Evolutionary conservation across 2,329 filamentous ascomycete genomes (phyloP).

Genomic region (Nothophoma quercina): DNA sequence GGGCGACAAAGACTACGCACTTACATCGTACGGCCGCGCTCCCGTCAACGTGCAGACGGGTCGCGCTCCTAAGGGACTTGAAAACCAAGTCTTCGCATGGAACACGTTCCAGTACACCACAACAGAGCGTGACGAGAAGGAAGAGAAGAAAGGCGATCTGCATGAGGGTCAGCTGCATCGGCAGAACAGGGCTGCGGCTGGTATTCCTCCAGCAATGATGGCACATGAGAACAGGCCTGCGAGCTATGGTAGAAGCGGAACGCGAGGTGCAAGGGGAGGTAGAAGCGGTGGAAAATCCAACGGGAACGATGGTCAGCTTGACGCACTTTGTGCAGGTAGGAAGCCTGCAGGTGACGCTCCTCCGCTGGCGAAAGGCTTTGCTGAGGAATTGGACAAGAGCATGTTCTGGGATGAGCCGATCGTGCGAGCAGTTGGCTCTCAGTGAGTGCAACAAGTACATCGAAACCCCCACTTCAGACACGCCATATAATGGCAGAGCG

Average conservation of each 20-base stretch:
- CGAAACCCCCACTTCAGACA: no score
- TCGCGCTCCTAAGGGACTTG: slow-evolving; percentile 35
- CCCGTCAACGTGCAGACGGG: slow-evolving; percentile 31
- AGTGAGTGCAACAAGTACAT: no score
- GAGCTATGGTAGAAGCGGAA: slow-evolving; percentile 1
- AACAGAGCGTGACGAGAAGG: slow-evolving; percentile 32
- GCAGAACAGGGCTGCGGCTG: slow-evolving; percentile 38
- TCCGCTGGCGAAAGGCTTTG: slow-evolving; percentile 39
- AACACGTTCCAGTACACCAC: slow-evolving; percentile 38
- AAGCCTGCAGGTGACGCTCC: slow-evolving; percentile 26
- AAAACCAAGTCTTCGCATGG: slow-evolving; percentile 40
- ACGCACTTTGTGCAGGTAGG: slow-evolving; percentile 30
- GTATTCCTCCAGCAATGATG: neutral
- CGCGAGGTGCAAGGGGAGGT: slow-evolving; percentile 1
- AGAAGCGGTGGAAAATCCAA: neutral
- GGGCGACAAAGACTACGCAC: slow-evolving; percentile 38
- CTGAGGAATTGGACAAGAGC: slow-evolving; percentile 38
- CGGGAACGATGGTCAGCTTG: neutral
- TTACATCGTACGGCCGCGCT: slow-evolving; percentile 21
- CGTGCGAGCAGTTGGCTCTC: slow-evolving; percentile 12
- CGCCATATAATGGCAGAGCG: no score
- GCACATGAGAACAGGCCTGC: neutral
- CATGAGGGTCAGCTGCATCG: slow-evolving; percentile 46
- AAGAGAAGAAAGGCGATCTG: slow-evolving; percentile 45
- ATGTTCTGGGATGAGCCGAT: slow-evolving; percentile 42